A percentile compares a stretch with the other conserved stretches of the same genome.
Evolutionary conservation across 192 early-diverging fungal species (phyloP).

Genomic region (Funneliformis geosporum): DNA sequence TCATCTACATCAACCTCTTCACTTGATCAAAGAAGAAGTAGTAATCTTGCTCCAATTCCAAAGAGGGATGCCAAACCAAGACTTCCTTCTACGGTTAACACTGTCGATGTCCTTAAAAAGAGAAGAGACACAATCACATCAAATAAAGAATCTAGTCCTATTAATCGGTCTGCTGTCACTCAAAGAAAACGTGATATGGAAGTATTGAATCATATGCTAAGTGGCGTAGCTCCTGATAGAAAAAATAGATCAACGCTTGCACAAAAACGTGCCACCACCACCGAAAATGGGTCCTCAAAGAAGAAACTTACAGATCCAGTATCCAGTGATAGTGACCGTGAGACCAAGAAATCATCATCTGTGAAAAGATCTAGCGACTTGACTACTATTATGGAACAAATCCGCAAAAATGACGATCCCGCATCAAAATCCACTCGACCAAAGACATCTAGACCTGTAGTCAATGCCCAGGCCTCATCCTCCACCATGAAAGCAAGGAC

Average conservation of each 20-base stretch:
- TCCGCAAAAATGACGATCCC: constrained; percentile 6
- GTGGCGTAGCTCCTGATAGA: constrained; percentile 17
- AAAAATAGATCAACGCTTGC: not conserved
- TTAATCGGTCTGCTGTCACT: constrained; percentile 30
- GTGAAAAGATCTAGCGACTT: constrained; percentile 1
- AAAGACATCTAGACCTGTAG: not conserved
- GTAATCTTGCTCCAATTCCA: not conserved
- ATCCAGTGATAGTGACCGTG: constrained; percentile 29
- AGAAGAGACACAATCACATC: not conserved
- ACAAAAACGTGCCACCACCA: not conserved
- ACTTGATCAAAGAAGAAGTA: not conserved
- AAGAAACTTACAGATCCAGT: constrained; percentile 20
- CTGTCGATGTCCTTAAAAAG: constrained; percentile 18
- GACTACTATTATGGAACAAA: constrained; percentile 5
- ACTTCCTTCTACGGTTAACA: not conserved
- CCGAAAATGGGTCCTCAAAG: not conserved
- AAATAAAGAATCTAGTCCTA: constrained; percentile 27
- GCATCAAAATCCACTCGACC: not conserved
- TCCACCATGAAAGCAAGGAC: constrained; percentile 6
- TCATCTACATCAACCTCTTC: not conserved
- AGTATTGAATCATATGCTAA: constrained; percentile 15
- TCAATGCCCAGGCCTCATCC: not conserved
- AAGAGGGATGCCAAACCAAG: constrained; percentile 6
- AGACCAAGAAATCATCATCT: not conserved
- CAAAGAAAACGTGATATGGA: constrained; percentile 25